A percentile compares a stretch with the other conserved stretches of the same genome.
Conservation (phyloP, 192 early-diverging fungal genomes). For the Helicostylum pulchrum region DNA sequence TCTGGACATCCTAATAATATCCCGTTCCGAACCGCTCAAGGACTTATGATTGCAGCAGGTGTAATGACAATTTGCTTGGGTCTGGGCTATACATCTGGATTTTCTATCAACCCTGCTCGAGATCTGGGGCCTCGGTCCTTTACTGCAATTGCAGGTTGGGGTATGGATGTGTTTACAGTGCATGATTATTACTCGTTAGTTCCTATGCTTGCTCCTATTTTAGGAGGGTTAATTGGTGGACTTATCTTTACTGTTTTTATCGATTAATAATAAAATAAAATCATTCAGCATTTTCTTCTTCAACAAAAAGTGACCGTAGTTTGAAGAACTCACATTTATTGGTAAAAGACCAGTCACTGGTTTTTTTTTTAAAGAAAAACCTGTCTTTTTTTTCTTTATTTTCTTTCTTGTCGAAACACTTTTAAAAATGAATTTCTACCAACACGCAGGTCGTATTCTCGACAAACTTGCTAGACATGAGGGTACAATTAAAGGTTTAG, state of each 20-base stretch:
- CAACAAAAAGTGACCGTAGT: too few relatives aligned
- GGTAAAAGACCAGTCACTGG: too few relatives aligned
- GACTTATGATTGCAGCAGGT: constrained; percentile 11
- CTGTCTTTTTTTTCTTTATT: neutral
- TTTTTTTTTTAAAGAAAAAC: too few relatives aligned
- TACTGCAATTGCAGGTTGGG: constrained; percentile 63
- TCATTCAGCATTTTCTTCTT: too few relatives aligned
- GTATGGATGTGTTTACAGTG: constrained; percentile 62
- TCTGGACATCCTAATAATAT: constrained; percentile 39
- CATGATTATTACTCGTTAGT: constrained; percentile 69
- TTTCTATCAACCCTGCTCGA: constrained; percentile 69
- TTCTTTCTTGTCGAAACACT: neutral
- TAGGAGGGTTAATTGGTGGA: constrained; percentile 60
- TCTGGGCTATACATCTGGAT: constrained; percentile 28
- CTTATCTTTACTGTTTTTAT: constrained; percentile 60
- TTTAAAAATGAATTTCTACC: constrained; percentile 63
- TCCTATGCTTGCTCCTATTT: constrained; percentile 63
- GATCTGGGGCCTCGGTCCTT: constrained; percentile 80
- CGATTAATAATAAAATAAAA: constrained; percentile 28
- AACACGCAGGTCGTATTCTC: constrained; percentile 73
- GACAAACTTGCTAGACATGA: constrained; percentile 64
- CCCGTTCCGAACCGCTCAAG: constrained; percentile 22
- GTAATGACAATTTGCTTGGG: constrained; percentile 11
- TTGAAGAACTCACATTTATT: too few relatives aligned
- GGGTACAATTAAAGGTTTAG: constrained; percentile 78